phyloP scores from a whole-genome alignment of 2,329 filamentous ascomycete genomes.

The Colletotrichum sojae region DNA sequence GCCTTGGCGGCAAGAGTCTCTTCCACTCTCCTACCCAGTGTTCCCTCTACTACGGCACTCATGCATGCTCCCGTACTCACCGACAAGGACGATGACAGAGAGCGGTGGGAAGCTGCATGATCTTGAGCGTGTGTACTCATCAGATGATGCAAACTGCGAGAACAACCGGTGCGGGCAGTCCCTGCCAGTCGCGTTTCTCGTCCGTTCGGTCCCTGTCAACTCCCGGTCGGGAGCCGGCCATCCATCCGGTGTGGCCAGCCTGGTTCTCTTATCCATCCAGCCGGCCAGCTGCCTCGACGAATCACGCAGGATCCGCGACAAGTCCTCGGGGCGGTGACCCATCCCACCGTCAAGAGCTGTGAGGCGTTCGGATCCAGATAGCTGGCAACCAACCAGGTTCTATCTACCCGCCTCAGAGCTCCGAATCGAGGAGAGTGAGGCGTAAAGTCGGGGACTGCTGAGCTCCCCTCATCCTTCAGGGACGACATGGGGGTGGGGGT shows the following conservation, averaged over 20 bases:
- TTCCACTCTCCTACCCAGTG: constrained; percentile 9
- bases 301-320: neutral
- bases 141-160: constrained; percentile 23
- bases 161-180: constrained; percentile 1
- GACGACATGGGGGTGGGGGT: neutral
- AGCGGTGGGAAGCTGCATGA: constrained; percentile 32
- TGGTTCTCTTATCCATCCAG: neutral
- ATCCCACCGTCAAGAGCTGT: constrained; percentile 1
- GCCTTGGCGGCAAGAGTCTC: constrained; percentile 7
- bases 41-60: constrained; percentile 2
- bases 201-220: constrained; percentile 1
- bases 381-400: constrained; percentile 9
- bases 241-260: constrained; percentile 6
- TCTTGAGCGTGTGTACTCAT: constrained; percentile 18
- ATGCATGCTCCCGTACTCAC: constrained; percentile 34
- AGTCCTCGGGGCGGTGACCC: neutral
- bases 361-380: constrained; percentile 15
- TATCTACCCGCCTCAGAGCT: neutral
- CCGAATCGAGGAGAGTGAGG: constrained; percentile 13
- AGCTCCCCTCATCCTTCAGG: neutral
- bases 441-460: constrained; percentile 7
- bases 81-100: constrained; percentile 23
- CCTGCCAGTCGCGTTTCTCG: constrained; percentile 3
- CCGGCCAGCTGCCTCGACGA: neutral
- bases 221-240: neutral